Evolutionary conservation across 257 asterid genomes (phyloP).

Genomic region (Gardenia jasminoides): DNA sequence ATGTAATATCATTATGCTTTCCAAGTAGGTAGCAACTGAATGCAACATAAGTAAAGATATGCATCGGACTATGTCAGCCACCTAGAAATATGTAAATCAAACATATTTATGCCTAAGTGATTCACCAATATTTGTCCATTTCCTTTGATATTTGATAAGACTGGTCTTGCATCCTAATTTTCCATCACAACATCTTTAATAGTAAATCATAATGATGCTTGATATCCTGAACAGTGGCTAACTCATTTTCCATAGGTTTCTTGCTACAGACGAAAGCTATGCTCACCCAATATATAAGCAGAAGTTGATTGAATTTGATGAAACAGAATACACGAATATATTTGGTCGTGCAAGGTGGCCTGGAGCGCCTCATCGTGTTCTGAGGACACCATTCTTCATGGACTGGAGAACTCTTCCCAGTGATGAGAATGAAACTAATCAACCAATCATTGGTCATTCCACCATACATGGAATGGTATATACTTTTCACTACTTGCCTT

Average conservation of each 20-base stretch:
- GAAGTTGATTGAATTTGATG: constrained; percentile 58
- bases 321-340: constrained; percentile 71
- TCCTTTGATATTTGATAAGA: neutral
- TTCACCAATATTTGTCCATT: neutral
- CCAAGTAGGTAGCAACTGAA: neutral
- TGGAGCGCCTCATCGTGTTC: constrained; percentile 78
- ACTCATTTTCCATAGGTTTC: constrained; percentile 41
- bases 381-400: constrained; percentile 65
- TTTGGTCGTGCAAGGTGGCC: constrained; percentile 98
- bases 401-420: constrained; percentile 68
- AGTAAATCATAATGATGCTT: neutral
- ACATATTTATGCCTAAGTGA: neutral
- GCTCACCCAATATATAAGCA: constrained; percentile 83
- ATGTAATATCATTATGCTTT: neutral
- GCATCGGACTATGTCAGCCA: too few relatives aligned
- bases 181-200: neutral
- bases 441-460: constrained; percentile 69
- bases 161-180: neutral
- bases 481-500: neutral
- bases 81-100: neutral
- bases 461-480: constrained; percentile 69
- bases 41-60: neutral
- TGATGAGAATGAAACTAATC: constrained; percentile 63
- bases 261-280: constrained; percentile 77
- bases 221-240: neutral